Evolutionary conservation across 345 rosid species (phyloP).

Genomic region (Citrus cavaleriei): DNA sequence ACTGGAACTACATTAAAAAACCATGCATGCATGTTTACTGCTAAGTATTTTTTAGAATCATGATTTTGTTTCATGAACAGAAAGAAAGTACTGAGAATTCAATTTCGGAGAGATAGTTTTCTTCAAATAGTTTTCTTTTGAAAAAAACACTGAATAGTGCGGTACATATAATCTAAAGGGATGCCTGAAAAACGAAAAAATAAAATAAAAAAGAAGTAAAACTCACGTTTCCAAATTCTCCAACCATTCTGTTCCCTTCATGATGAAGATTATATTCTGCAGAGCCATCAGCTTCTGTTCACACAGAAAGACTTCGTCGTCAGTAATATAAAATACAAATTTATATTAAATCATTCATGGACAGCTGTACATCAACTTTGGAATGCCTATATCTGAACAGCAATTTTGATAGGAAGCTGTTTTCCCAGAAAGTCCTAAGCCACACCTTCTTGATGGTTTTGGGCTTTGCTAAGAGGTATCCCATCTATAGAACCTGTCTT

Average conservation of each 20-base stretch:
- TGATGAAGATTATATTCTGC: slow-evolving; percentile 19
- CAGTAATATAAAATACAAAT: slow-evolving; percentile 18
- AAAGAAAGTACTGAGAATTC: background rate
- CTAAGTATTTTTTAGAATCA: background rate
- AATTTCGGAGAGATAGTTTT: background rate
- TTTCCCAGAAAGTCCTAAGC: slow-evolving; percentile 34
- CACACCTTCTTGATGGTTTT: slow-evolving; percentile 23
- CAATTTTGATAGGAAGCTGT: slow-evolving; percentile 17
- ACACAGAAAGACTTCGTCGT: slow-evolving; percentile 37
- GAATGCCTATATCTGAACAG: slow-evolving; percentile 19
- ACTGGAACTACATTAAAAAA: background rate
- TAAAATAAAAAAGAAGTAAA: background rate
- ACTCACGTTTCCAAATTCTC: slow-evolving; percentile 42
- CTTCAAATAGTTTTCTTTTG: background rate
- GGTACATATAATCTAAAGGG: background rate
- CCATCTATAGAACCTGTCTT: slow-evolving; percentile 7
- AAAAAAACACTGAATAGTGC: no score
- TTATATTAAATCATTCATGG: slow-evolving; percentile 13
- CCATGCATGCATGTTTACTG: background rate
- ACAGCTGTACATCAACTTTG: slow-evolving; percentile 28
- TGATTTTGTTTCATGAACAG: background rate
- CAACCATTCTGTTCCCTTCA: slow-evolving; percentile 22
- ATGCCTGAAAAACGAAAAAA: background rate
- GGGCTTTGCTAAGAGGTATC: slow-evolving; percentile 12
- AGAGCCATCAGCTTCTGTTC: slow-evolving; percentile 41